Conservation (phyloP, 768 basidiomycete genomes). For the Gymnopilus junonius region DNA sequence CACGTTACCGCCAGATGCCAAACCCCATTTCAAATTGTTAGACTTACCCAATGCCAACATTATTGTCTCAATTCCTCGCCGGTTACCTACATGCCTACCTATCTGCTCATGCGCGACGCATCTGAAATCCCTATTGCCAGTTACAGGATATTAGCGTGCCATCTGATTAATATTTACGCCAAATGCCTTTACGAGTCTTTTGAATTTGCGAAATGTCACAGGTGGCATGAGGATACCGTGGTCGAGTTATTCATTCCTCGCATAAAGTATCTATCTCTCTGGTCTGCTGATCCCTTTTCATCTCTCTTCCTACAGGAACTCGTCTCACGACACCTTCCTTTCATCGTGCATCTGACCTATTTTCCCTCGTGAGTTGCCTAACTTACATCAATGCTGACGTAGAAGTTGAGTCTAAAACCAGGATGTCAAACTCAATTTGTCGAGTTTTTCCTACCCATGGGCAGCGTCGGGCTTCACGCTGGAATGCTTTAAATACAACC, state of each 20-base stretch:
- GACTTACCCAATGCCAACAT: too few relatives aligned
- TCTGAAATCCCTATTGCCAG: too few relatives aligned
- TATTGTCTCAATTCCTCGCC: too few relatives aligned
- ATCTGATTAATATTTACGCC: too few relatives aligned
- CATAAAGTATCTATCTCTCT: neutral
- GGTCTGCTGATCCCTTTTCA: neutral
- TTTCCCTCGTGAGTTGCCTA: neutral
- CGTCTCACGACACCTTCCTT: slow-evolving; percentile 8
- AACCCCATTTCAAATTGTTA: too few relatives aligned
- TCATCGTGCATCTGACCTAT: slow-evolving; percentile 2
- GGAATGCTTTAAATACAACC: slow-evolving; percentile 2
- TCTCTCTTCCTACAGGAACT: neutral
- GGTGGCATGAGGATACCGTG: neutral
- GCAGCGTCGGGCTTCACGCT: neutral
- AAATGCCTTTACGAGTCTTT: too few relatives aligned
- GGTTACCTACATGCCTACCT: too few relatives aligned
- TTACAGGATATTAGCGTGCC: too few relatives aligned
- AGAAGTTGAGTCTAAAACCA: slow-evolving; percentile 3
- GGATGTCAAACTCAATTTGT: neutral
- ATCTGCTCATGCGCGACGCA: too few relatives aligned
- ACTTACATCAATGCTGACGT: neutral
- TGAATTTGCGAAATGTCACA: too few relatives aligned
- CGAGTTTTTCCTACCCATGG: neutral
- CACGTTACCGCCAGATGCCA: too few relatives aligned
- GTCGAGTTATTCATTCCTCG: neutral